Evolutionary conservation across 2,329 filamentous ascomycete species (phyloP), one percentile per base, ranked within the genome.

Genomic region (Trichoderma sp.): DNA sequence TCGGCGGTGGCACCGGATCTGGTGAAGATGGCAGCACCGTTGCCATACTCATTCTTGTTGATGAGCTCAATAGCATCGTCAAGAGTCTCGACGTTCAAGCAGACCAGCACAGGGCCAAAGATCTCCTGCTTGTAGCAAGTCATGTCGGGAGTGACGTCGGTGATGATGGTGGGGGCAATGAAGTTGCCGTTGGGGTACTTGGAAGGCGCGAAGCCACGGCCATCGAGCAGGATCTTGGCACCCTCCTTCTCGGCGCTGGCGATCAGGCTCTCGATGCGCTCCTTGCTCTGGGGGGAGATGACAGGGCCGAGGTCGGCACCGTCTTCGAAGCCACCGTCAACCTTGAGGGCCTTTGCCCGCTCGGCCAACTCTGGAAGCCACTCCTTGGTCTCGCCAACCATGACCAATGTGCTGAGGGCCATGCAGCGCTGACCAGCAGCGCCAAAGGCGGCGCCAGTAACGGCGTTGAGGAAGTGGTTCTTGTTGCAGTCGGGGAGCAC

Each of bases 161-260:
- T 86, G 81, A 96, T 94, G 79, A 96, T 91, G 52, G 92, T 96
- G 49, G 92, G 92, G 11, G 89, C 92, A 70, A 96, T 83, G 89
- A 91, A 96, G 85, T 96, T 95, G 76, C 92, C 92, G 78, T 94
- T 88, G 73, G 92, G 91, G 81, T 95, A 95, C 81, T 94, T 94
- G 71, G 83, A 83, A 6, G 92, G 91, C 80, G 87, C 90, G 82
- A 86, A 90, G 71, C 91, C 91, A 72, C 93, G 87, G 53, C 92
- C 92, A 75, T 96, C 92, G 29, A 96, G 86, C n/a, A 95, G 83
- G 73, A 96, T 91, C 8, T 88, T 94, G 19, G 92, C 92, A 64
- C 93, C 92, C 79, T 96, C 92, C 75, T 88, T 85, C 82, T 95
- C 91, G 49, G 92, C 92, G 71, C 88, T 91, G 43, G 87, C 87